A percentile compares a stretch with the other conserved stretches of the same genome.
phyloP scores from a whole-genome alignment of 1,284 basidiomycete species.

The Marasmius tenuissimus region DNA sequence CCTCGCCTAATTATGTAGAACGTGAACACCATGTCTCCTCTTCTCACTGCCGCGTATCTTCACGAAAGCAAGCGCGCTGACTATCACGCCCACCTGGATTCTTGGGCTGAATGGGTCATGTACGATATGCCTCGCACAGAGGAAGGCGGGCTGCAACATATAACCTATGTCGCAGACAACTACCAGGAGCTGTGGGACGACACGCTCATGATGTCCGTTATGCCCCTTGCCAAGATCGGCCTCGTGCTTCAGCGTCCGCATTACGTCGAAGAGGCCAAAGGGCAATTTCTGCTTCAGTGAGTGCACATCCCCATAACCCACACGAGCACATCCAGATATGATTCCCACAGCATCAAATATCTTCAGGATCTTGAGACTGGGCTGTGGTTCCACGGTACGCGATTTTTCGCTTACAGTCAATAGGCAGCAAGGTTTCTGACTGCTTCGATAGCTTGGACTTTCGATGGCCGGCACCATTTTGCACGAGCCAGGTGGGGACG shows the following conservation, averaged over 20 bases:
- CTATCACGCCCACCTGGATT: slow-evolving; percentile 48
- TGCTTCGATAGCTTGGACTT: slow-evolving; percentile 42
- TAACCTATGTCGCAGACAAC: slow-evolving; percentile 55
- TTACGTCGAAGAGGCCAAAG: slow-evolving; percentile 63
- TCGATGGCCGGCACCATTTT: slow-evolving; percentile 53
- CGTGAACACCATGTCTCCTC: slow-evolving; percentile 68
- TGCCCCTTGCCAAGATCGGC: slow-evolving; percentile 63
- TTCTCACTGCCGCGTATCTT: slow-evolving; percentile 58
- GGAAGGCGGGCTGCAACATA: slow-evolving; percentile 63
- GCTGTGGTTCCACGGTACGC: slow-evolving; percentile 55
- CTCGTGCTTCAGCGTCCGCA: slow-evolving; percentile 51
- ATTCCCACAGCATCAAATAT: slow-evolving; percentile 40
- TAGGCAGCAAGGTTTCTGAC: slow-evolving; percentile 15
- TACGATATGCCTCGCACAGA: slow-evolving; percentile 56
- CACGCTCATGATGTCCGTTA: slow-evolving; percentile 65
- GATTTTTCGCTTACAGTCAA: neutral
- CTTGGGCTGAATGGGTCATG: slow-evolving; percentile 71
- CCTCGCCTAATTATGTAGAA: slow-evolving; percentile 35
- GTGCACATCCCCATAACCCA: slow-evolving; percentile 8
- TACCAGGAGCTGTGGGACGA: slow-evolving; percentile 67
- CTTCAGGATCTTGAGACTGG: slow-evolving; percentile 49
- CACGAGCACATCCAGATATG: neutral
- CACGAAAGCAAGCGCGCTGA: slow-evolving; percentile 40
- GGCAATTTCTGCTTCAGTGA: slow-evolving; percentile 56
- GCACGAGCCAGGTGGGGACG: slow-evolving; percentile 60